These are phyloP conservation scores for Pseudogymnoascus verrucosus DNA, from an alignment of 2,329 filamentous ascomycete species.

Conservation along the genomic window DNA sequence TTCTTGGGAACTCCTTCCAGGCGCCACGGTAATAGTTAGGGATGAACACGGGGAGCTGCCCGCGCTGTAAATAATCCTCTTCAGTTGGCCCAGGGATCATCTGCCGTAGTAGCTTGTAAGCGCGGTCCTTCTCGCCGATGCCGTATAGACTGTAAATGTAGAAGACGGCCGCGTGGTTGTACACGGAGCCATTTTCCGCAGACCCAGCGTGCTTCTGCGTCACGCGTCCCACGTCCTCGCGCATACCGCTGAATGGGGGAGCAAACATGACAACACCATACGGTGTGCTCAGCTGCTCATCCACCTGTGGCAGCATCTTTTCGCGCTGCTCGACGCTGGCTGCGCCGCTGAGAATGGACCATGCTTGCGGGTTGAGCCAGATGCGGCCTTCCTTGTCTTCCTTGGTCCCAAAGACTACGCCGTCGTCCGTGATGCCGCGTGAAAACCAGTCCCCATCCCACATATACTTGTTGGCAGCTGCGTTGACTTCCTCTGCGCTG, in stretches of 20 bases:
- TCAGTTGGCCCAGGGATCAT: slow-evolving; percentile 46
- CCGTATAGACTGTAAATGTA: slow-evolving; percentile 47
- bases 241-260: slow-evolving; percentile 46
- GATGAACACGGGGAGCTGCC: slow-evolving; percentile 49
- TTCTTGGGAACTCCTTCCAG: slow-evolving; percentile 40
- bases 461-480: slow-evolving; percentile 42
- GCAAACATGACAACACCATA: slow-evolving; percentile 50
- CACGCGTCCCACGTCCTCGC: slow-evolving; percentile 50
- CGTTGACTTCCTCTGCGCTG: slow-evolving; percentile 40
- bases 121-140: slow-evolving; percentile 41
- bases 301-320: slow-evolving; percentile 41
- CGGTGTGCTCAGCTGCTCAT: slow-evolving; percentile 43
- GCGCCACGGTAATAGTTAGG: slow-evolving; percentile 52
- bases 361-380: slow-evolving; percentile 51
- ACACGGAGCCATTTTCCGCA: slow-evolving; percentile 50
- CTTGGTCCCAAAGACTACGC: slow-evolving; percentile 43
- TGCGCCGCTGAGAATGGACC: slow-evolving; percentile 46
- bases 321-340: slow-evolving; percentile 35
- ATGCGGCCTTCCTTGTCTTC: slow-evolving; percentile 45
- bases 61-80: slow-evolving; percentile 43
- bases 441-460: slow-evolving; percentile 51
- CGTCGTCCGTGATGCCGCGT: slow-evolving; percentile 49
- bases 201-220: slow-evolving; percentile 51
- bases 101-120: slow-evolving; percentile 42
- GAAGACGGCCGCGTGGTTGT: slow-evolving; percentile 49